These are phyloP conservation scores for Waltiozyma solani DNA, from an alignment of 1,139 yeast genomes.

Conservation along the genomic window DNA sequence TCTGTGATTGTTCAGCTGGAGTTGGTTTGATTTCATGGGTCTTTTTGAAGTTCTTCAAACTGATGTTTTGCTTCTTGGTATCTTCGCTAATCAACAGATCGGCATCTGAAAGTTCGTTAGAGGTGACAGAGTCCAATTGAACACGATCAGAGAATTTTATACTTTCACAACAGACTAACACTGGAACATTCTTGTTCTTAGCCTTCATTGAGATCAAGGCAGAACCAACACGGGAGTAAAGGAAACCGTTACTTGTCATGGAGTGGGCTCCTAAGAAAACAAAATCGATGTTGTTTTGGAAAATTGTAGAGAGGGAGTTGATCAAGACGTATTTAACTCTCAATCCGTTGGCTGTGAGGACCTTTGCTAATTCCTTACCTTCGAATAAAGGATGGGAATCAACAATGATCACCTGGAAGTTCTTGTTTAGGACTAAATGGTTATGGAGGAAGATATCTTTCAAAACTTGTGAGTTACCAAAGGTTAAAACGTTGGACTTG, in stretches of 20 bases:
- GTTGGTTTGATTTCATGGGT: conserved; percentile 26
- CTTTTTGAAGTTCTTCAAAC: conserved; percentile 55
- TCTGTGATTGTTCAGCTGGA: conserved; percentile 9
- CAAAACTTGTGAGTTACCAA: conserved; percentile 82
- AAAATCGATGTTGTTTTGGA: conserved; percentile 68
- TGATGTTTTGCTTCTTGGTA: conserved; percentile 43
- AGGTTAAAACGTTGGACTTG: conserved; percentile 77
- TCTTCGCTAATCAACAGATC: conserved; percentile 58
- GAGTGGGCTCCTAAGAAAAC: conserved; percentile 96
- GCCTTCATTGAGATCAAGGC: conserved; percentile 92
- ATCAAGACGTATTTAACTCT: conserved; percentile 69
- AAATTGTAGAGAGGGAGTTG: conserved; percentile 68
- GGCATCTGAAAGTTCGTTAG: conserved; percentile 84
- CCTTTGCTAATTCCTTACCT: conserved; percentile 68
- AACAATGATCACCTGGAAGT: conserved; percentile 74
- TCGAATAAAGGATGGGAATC: conserved; percentile 96
- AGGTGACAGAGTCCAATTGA: conserved; percentile 89
- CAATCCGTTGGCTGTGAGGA: conserved; percentile 47
- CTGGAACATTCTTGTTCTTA: conserved; percentile 82
- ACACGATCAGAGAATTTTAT: conserved; percentile 93
- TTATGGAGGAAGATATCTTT: conserved; percentile 69
- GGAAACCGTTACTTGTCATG: conserved; percentile 88
- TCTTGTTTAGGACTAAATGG: conserved; percentile 47
- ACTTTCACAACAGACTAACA: conserved; percentile 90
- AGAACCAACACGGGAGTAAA: conserved; percentile 91